Evolutionary conservation across 352 stramenopile genomes (phyloP), one percentile per base, ranked within the genome.

Genomic region (Peronosclerospora sorghi): DNA sequence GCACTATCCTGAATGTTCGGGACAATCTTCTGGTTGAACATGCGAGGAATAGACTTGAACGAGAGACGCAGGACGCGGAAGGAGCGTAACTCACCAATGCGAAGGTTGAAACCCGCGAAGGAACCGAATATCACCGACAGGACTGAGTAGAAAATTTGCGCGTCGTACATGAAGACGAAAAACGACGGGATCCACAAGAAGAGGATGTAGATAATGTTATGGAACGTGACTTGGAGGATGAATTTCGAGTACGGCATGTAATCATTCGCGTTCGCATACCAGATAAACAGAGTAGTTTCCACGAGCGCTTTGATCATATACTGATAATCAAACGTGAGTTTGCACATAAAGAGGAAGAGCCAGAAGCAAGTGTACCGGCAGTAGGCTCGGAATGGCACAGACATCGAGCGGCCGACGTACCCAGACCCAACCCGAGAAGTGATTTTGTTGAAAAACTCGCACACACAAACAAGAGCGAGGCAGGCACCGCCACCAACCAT

Each of bases 21-120:
- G 14, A 92, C 76, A 45, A 92, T 81, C 43, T 92, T 92, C 57
- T 86, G 81, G 62, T 92, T 92, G 48, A 92, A 92, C 51, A 89
- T 76, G 18, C 76, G 57, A 13, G 79, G 79, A 43, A 92, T 92
- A 17, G 68, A 85, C 69, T 89, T 89, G 57, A 92, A 92, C 26
- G 79, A 76, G 15, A 86, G 52, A 8, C 79, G 76, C 7, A 92
- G 56, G 15, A 92, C 73, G 27, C 79, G 73, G 69, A 91, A 91
- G 8, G 79, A 91, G 8, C 79, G 76, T 18, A 91, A 41, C 23
- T 91, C 79, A 62, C 79, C 79, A 17, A 92, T 89, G 20, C 76
- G 74, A 24, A 92, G 53, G 44, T 92, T 92, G 47, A 92, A 92
- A 30, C 79, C 79, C 7, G 68, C 76, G 32, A 92, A 83, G 8